phyloP scores from a whole-genome alignment of 768 basidiomycete species.

The Auricularia cornea region DNA sequence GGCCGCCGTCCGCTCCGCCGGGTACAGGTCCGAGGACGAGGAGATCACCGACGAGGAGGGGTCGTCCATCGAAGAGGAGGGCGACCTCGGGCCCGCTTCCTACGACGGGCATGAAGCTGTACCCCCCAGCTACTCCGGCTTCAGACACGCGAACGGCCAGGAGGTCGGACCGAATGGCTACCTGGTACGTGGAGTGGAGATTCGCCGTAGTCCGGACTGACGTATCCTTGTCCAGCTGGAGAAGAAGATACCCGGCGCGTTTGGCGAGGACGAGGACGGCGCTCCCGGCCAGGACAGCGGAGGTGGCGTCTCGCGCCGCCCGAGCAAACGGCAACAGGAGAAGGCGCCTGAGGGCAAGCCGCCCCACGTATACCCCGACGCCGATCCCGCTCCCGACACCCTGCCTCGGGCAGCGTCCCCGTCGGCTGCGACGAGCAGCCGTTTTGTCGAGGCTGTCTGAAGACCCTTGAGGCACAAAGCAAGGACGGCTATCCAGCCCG shows the following conservation, averaged over 20 bases:
- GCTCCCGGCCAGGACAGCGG: constrained; percentile 15
- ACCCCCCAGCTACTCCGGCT: constrained; percentile 56
- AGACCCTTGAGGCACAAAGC: no score
- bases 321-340: constrained; percentile 58
- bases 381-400: constrained; percentile 6
- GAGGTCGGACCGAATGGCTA: constrained; percentile 50
- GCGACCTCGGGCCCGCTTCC: constrained; percentile 40
- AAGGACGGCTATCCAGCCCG: no score
- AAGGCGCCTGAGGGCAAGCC: constrained; percentile 58
- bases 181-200: constrained; percentile 36
- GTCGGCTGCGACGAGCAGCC: background rate
- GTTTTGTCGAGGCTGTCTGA: background rate
- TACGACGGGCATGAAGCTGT: constrained; percentile 41
- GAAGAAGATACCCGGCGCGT: constrained; percentile 26
- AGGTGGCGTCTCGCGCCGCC: constrained; percentile 31
- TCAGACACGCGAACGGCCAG: constrained; percentile 31
- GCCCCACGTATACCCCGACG: constrained; percentile 23
- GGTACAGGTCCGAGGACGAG: constrained; percentile 80
- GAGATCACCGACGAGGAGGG: constrained; percentile 52
- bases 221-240: constrained; percentile 31
- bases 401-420: background rate
- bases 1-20: constrained; percentile 81
- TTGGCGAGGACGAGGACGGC: constrained; percentile 14
- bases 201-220: background rate
- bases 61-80: constrained; percentile 46